Percentiles rank a stretch among this genome's conserved stretches.
These are phyloP conservation scores for Amanita rimosa DNA, from an alignment of 768 basidiomycete genomes.

Conservation along the genomic window DNA sequence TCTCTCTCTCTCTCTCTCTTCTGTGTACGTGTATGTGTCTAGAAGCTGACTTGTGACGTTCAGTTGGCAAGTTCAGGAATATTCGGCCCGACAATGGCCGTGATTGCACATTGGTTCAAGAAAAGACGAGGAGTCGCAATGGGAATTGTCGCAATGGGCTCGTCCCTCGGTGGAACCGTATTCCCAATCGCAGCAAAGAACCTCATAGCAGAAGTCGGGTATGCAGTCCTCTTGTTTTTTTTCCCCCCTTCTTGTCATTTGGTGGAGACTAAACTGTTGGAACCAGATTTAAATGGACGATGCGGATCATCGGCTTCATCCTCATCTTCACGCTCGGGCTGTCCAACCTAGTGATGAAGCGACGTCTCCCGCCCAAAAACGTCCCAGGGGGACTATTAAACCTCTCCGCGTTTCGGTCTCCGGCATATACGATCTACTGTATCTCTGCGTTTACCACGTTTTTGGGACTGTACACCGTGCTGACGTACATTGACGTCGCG, in stretches of 20 bases:
- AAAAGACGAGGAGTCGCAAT: conserved; percentile 47
- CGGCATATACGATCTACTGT: conserved; percentile 47
- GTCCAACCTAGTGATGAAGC: conserved; percentile 39
- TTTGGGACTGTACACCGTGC: conserved; percentile 69
- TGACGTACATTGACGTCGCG: conserved; percentile 58
- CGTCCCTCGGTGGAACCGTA: conserved; percentile 57
- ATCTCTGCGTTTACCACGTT: conserved; percentile 43
- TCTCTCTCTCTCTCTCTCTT: too few relatives aligned
- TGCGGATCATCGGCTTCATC: conserved; percentile 60
- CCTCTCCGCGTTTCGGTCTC: conserved; percentile 35
- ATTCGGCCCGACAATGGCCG: conserved; percentile 48
- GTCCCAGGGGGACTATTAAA: conserved; percentile 50
- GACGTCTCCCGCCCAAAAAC: conserved; percentile 44
- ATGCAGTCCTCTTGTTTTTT: neutral
- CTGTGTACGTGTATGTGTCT: conserved; percentile 24
- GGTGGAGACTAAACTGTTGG: too few relatives aligned
- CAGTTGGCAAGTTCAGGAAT: conserved; percentile 43
- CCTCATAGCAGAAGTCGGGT: conserved; percentile 39
- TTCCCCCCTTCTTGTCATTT: neutral
- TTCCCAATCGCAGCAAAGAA: conserved; percentile 53
- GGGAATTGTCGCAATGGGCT: conserved; percentile 54
- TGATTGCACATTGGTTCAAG: conserved; percentile 69
- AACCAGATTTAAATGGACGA: conserved; percentile 76
- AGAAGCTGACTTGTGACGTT: neutral
- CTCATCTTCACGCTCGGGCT: conserved; percentile 38